A percentile compares a stretch with the other conserved stretches of the same genome.
These are phyloP conservation scores for Trichoderma sp. DNA, from an alignment of 2,329 filamentous ascomycete genomes.

Conservation along the genomic window DNA sequence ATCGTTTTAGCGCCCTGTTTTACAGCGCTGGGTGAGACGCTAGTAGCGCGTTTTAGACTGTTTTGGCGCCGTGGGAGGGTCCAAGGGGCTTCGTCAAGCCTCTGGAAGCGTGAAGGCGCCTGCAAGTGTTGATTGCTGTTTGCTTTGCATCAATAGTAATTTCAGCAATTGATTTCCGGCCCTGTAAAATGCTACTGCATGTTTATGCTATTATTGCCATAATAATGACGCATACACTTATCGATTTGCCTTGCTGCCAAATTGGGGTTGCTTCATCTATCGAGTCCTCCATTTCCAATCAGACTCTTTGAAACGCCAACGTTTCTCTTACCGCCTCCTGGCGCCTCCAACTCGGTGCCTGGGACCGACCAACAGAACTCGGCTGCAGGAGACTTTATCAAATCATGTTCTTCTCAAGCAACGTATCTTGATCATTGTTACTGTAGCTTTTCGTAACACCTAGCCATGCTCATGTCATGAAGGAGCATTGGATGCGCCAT, in stretches of 20 bases:
- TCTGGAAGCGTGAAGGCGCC: background rate
- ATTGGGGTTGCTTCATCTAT: background rate
- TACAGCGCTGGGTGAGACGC: background rate
- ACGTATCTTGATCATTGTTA: no score
- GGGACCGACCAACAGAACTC: background rate
- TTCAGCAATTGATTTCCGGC: background rate
- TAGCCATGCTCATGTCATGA: no score
- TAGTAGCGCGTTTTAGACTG: slow-evolving; percentile 2
- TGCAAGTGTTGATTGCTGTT: background rate
- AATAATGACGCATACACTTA: background rate
- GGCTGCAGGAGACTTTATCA: background rate
- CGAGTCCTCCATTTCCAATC: background rate
- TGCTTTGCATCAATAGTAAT: background rate
- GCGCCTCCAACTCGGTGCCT: background rate
- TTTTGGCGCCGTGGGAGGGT: background rate
- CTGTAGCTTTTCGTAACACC: no score
- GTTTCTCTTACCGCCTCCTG: background rate
- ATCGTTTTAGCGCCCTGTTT: slow-evolving; percentile 19
- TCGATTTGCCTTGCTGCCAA: background rate
- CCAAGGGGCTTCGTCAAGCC: background rate
- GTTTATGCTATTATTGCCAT: background rate
- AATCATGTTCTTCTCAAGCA: no score
- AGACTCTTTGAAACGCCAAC: background rate
- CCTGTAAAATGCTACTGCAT: background rate
- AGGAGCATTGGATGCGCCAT: no score